Base-by-base conservation (phyloP, 2,329 filamentous ascomycete genomes). In the Lasiodiplodia sp. region DNA sequence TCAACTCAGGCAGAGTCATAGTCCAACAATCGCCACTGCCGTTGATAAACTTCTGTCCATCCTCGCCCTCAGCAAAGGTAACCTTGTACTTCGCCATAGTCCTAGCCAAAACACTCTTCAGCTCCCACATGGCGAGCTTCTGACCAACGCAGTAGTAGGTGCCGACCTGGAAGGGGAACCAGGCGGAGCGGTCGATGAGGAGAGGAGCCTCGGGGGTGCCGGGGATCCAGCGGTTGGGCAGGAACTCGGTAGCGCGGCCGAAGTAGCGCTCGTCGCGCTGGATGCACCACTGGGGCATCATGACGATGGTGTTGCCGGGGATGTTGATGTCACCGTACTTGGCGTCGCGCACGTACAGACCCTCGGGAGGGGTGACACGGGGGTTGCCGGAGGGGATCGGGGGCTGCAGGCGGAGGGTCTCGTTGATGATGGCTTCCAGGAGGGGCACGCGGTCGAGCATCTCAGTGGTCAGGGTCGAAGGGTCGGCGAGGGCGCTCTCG, bases 71-170 rank as follows among this genome's bases (percentile, higher is more conserved):
- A 3, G 79, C 80, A 34, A 82, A 74, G 16, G 72, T 10, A 68
- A 91, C 71, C 70, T 91, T 89, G 70, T 88, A 92, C 72, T 87
- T 69, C 71, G 83, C 91, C 69, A 92, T 74, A 18, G 88, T 82
- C 12, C 89, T 79, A 38, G 89, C 89, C 67, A 92, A 76, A 2
- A 88, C 86, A 7, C 87, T 86, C 64, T 82, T 86, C 85, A 92
- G 86, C 81, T 92, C 90, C 55, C 87, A 84, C 73, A 92, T 91
- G 2, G 89, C 89, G 55, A 92, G 79, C 0, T 86, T 85, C 83
- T 92, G 92, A 0, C 91, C 91, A 67, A 93, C 91, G 75, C 91
- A 93, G 2, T 89, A 89, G 12, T 91, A 82, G 0, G 90, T 88
- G 0, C 66, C 66, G 34, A 67, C 18, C 31, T 67, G 56, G 25